phyloP scores from a whole-genome alignment of 306 rosid species.

The Sphenostylis stenocarpa region DNA sequence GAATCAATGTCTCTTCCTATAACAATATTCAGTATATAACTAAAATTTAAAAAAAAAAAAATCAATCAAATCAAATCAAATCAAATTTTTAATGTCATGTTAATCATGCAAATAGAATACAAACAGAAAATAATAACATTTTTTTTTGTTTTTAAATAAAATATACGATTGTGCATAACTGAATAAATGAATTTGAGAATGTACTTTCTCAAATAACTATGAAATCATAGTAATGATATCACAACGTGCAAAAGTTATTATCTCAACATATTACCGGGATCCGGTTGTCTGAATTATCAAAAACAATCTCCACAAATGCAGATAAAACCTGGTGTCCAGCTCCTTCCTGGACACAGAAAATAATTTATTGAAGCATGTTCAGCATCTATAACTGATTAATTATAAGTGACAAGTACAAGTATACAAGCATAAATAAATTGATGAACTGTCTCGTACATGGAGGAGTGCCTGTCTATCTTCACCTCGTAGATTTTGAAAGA shows the following conservation, averaged over 20 bases:
- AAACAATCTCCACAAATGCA: conserved; percentile 98
- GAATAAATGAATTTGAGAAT: background rate
- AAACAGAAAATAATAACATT: background rate
- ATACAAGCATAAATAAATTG: background rate
- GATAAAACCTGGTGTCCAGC: conserved; percentile 90
- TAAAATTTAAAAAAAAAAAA: too few relatives aligned
- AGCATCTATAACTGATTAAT: conserved; percentile 21
- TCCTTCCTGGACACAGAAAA: conserved; percentile 71
- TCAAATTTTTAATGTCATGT: background rate
- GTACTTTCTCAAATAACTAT: background rate
- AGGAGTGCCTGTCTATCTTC: conserved; percentile 89
- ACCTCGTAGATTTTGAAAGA: conserved; percentile 78
- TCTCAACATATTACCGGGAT: conserved; percentile 72
- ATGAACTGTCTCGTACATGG: conserved; percentile 64
- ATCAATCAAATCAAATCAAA: background rate
- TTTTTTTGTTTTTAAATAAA: background rate
- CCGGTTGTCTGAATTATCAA: conserved; percentile 92
- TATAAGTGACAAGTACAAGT: conserved; percentile 2
- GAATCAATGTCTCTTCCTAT: too few relatives aligned
- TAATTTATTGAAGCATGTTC: conserved; percentile 5
- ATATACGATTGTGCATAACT: background rate
- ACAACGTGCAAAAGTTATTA: too few relatives aligned
- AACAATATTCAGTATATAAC: too few relatives aligned
- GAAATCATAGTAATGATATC: background rate
- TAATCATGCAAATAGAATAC: conserved; percentile 2